Evolutionary conservation across 345 rosid genomes (phyloP).

Genomic region (Kernera saxatilis): DNA sequence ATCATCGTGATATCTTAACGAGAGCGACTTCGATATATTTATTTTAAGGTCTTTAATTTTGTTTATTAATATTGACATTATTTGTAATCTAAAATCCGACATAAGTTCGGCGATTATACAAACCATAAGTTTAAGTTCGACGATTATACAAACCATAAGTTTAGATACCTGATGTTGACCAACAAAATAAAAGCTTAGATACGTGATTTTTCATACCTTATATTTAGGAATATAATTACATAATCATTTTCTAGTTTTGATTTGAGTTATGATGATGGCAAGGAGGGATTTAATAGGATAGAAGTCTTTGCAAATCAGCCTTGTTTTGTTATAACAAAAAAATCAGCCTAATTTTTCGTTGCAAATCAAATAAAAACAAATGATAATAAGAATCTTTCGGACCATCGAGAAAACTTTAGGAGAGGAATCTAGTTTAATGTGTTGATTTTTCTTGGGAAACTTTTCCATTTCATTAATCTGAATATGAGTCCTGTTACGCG

Average conservation of each 20-base stretch:
- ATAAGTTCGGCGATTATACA: conserved; percentile 11
- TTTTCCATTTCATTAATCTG: too few relatives aligned
- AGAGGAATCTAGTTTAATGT: not conserved
- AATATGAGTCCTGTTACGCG: too few relatives aligned
- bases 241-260: not conserved
- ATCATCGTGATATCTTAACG: conserved; percentile 20
- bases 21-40: conserved; percentile 15
- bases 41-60: conserved; percentile 3
- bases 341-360: too few relatives aligned
- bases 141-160: conserved; percentile 8
- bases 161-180: conserved; percentile 10
- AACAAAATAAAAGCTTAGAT: not conserved
- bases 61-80: not conserved
- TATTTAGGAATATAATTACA: not conserved
- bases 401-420: not conserved
- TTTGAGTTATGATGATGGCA: not conserved
- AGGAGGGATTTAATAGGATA: not conserved
- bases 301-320: too few relatives aligned
- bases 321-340: not conserved
- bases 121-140: conserved; percentile 3
- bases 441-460: not conserved
- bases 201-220: not conserved
- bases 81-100: conserved; percentile 22
- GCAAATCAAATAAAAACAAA: not conserved
- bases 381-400: not conserved